Conservation (phyloP, 208 protist genomes). For the Phytomonas francai region DNA sequence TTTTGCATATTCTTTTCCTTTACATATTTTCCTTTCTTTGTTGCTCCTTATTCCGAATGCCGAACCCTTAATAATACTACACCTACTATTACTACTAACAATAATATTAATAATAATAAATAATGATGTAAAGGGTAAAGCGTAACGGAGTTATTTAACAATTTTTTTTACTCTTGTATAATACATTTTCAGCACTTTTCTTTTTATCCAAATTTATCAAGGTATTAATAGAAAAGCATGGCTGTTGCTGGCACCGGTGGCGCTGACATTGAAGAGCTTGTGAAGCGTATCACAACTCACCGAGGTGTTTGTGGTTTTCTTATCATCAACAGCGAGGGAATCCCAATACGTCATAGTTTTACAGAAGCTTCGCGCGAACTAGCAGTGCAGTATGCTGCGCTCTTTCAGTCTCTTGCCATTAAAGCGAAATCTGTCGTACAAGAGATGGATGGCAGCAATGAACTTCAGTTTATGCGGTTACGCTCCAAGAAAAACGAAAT, state of each 20-base stretch:
- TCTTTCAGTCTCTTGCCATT: slow-evolving; percentile 90
- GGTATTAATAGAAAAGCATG: slow-evolving; percentile 18
- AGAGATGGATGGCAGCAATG: slow-evolving; percentile 93
- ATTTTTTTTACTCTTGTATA: slow-evolving; percentile 8
- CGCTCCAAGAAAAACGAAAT: slow-evolving; percentile 95
- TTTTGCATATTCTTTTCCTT: slow-evolving; percentile 8
- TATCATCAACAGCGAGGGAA: slow-evolving; percentile 94
- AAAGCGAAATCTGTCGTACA: slow-evolving; percentile 88
- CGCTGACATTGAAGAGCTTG: slow-evolving; percentile 94
- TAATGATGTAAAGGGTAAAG: slow-evolving; percentile 2
- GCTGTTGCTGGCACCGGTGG: slow-evolving; percentile 35
- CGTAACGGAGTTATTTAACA: slow-evolving; percentile 1
- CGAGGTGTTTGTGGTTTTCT: slow-evolving; percentile 92
- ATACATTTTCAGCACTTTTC: slow-evolving; percentile 1
- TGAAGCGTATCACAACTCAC: slow-evolving; percentile 93
- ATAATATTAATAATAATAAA: slow-evolving; percentile 9
- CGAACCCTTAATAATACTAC: not conserved
- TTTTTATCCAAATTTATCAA: not conserved
- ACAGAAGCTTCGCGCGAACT: slow-evolving; percentile 79
- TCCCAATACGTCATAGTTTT: slow-evolving; percentile 91
- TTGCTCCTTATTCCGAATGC: slow-evolving; percentile 6
- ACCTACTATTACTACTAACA: not conserved
- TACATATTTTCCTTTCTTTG: slow-evolving; percentile 4
- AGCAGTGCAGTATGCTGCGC: slow-evolving; percentile 91
- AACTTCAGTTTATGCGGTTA: slow-evolving; percentile 93